Conservation (phyloP, 2,329 filamentous ascomycete genomes). For the Verticillium longisporum region DNA sequence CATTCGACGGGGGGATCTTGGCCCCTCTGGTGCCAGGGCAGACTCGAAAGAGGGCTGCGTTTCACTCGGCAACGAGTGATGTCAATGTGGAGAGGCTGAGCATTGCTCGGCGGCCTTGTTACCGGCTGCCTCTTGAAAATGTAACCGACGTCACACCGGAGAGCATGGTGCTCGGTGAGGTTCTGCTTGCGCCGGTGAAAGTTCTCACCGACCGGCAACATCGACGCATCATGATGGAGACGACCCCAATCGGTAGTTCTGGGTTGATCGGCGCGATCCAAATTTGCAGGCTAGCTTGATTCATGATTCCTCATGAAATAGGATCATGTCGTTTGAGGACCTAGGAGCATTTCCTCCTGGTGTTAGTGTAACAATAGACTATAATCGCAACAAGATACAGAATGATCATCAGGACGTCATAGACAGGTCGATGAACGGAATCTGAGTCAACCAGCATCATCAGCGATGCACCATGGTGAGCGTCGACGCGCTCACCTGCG, state of each 20-base stretch:
- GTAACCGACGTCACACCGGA: not conserved
- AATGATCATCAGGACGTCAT: slow-evolving; percentile 11
- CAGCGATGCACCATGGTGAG: not conserved
- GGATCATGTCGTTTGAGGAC: not conserved
- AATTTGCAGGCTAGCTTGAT: not conserved
- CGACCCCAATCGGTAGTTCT: not conserved
- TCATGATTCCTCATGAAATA: not conserved
- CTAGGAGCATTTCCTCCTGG: not conserved
- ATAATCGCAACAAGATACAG: too few relatives aligned
- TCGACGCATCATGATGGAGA: not conserved
- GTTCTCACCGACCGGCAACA: too few relatives aligned
- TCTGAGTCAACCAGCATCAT: not conserved
- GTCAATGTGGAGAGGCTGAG: slow-evolving; percentile 2
- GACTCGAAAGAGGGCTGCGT: not conserved
- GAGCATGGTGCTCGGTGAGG: too few relatives aligned
- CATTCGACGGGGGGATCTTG: not conserved
- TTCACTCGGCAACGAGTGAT: not conserved
- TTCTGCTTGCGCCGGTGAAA: too few relatives aligned
- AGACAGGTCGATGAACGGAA: not conserved
- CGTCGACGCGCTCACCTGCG: too few relatives aligned
- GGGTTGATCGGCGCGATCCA: not conserved
- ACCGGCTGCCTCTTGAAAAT: not conserved
- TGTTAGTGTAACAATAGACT: not conserved
- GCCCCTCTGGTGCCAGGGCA: not conserved
- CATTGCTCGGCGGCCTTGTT: not conserved